These are phyloP conservation scores for Boletus vinaceobasis DNA, from an alignment of 768 basidiomycete genomes.

Conservation along the genomic window DNA sequence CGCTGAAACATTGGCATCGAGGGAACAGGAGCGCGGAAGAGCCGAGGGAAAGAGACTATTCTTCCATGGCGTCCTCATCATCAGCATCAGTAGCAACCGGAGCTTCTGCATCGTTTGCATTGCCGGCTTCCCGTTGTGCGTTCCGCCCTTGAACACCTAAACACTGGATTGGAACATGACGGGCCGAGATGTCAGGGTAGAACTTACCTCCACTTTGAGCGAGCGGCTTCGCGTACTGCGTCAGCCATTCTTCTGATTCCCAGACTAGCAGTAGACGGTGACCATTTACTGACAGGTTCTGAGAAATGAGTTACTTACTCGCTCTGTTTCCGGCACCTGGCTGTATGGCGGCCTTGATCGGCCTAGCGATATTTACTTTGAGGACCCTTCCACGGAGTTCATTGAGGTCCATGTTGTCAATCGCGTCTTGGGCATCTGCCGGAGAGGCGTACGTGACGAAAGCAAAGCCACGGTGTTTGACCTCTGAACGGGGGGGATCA, in stretches of 20 bases:
- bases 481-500: conserved; percentile 38
- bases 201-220: conserved; percentile 66
- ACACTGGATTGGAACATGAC: not conserved
- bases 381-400: conserved; percentile 74
- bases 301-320: conserved; percentile 43
- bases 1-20: not conserved
- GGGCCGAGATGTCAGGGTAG: conserved; percentile 1
- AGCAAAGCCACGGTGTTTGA: conserved; percentile 90
- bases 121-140: conserved; percentile 27
- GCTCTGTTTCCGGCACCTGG: conserved; percentile 69
- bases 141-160: conserved; percentile 56
- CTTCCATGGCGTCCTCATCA: conserved; percentile 63
- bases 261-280: conserved; percentile 57
- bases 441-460: conserved; percentile 84
- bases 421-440: conserved; percentile 90
- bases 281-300: not conserved
- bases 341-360: conserved; percentile 68
- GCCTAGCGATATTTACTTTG: conserved; percentile 83
- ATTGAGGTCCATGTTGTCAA: conserved; percentile 98
- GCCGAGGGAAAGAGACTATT: conserved; percentile 35
- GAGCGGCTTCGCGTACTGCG: conserved; percentile 75
- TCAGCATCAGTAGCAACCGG: conserved; percentile 31
- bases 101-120: conserved; percentile 17
- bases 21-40: not conserved
- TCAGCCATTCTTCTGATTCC: conserved; percentile 94